A percentile compares a stretch with the other conserved stretches of the same genome.
Evolutionary conservation across 352 stramenopile genomes (phyloP).

Genomic region (Globisporangium camurandrum): DNA sequence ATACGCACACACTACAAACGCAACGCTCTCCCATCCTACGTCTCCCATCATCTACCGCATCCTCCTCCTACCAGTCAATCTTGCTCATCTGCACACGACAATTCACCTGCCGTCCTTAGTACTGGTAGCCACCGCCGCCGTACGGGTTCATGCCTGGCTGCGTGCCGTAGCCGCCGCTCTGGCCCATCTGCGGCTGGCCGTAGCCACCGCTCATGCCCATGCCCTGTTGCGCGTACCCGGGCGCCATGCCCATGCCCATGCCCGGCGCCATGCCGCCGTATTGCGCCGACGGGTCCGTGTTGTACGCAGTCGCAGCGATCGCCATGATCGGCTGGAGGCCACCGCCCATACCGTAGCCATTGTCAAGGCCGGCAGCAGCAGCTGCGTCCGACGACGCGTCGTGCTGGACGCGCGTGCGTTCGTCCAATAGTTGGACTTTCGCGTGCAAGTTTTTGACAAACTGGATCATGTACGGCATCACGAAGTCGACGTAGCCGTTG

Average conservation of each 20-base stretch:
- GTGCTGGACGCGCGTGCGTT: slow-evolving; percentile 80
- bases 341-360: slow-evolving; percentile 66
- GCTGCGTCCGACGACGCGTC: slow-evolving; percentile 60
- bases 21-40: too few species aligned
- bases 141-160: slow-evolving; percentile 40
- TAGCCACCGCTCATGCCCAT: slow-evolving; percentile 51
- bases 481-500: slow-evolving; percentile 98
- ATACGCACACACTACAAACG: too few species aligned
- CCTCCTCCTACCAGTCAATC: too few species aligned
- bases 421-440: slow-evolving; percentile 91
- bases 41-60: too few species aligned
- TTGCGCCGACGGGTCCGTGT: slow-evolving; percentile 59
- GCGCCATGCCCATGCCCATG: slow-evolving; percentile 29
- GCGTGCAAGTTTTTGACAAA: slow-evolving; percentile 96
- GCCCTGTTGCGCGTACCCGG: slow-evolving; percentile 11
- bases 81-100: too few species aligned
- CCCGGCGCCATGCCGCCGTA: slow-evolving; percentile 52
- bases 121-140: slow-evolving; percentile 36
- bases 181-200: slow-evolving; percentile 28
- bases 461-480: slow-evolving; percentile 99
- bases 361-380: slow-evolving; percentile 51
- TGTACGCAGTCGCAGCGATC: slow-evolving; percentile 76
- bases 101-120: too few species aligned
- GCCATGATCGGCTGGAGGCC: slow-evolving; percentile 74
- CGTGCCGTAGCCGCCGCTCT: slow-evolving; percentile 34